Percentiles rank a stretch among this genome's conserved stretches.
Evolutionary conservation across 768 basidiomycete species (phyloP).

Genomic region (Podaxis carcinomalis): DNA sequence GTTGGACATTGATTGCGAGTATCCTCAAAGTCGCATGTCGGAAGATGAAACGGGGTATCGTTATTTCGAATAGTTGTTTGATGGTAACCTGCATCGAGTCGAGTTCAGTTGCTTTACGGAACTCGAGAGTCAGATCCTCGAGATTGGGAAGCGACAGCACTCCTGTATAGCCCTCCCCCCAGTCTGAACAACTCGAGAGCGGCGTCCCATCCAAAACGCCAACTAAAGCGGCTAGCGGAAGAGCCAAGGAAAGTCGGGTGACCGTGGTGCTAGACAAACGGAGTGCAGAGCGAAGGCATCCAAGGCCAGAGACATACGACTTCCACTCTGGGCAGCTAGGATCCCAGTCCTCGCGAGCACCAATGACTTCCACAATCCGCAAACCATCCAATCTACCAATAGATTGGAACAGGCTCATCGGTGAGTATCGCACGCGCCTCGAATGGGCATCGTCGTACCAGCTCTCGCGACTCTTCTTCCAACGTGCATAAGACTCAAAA

Average conservation of each 20-base stretch:
- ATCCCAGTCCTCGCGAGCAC: not conserved
- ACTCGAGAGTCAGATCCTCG: not conserved
- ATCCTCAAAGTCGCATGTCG: not conserved
- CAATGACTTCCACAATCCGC: not conserved
- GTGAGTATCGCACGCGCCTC: not conserved
- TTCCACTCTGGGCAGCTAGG: not conserved
- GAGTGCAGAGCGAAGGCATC: not conserved
- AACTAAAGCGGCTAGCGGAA: not conserved
- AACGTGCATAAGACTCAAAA: not conserved
- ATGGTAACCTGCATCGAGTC: not conserved
- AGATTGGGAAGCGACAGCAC: not conserved
- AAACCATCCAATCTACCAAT: not conserved
- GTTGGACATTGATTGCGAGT: not conserved
- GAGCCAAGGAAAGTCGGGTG: not conserved
- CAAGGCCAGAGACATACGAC: not conserved
- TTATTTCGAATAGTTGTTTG: not conserved
- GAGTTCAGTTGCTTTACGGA: not conserved
- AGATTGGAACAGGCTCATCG: not conserved
- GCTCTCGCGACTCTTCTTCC: not conserved
- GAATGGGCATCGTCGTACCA: not conserved
- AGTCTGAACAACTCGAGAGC: not conserved
- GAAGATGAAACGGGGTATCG: not conserved
- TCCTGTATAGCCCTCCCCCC: no score
- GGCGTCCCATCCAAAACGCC: not conserved
- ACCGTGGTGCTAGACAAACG: not conserved